These are phyloP conservation scores for Singerocomus rubriflavus DNA, from an alignment of 1,284 basidiomycete species.

Conservation along the genomic window DNA sequence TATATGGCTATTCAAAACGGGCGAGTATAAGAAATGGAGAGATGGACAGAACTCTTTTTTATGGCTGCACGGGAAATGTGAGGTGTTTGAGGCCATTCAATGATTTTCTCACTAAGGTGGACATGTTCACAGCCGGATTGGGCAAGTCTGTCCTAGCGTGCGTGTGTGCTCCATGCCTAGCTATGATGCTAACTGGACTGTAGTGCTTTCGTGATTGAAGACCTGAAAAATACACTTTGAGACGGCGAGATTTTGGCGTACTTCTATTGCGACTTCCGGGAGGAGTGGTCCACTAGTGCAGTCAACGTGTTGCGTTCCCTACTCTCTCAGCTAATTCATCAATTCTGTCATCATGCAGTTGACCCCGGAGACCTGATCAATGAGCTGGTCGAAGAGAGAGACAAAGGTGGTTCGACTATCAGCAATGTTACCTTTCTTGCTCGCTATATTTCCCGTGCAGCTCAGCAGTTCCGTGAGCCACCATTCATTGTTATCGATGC, in stretches of 20 bases:
- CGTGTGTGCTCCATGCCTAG: background rate
- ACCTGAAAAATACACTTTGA: background rate
- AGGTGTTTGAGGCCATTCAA: background rate
- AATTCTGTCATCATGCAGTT: background rate
- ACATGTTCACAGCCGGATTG: background rate
- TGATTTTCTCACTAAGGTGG: background rate
- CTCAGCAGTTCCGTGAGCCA: background rate
- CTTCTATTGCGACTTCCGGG: conserved; percentile 16
- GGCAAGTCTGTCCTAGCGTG: background rate
- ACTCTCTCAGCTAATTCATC: conserved; percentile 5
- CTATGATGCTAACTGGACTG: background rate
- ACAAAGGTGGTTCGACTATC: background rate
- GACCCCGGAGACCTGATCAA: background rate
- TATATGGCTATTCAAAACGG: background rate
- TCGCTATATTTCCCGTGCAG: background rate
- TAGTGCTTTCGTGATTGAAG: background rate
- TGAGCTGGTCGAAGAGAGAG: background rate
- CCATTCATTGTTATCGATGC: conserved; percentile 13
- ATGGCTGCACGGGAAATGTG: conserved; percentile 11
- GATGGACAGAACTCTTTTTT: background rate
- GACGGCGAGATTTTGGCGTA: background rate
- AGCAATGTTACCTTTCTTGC: background rate
- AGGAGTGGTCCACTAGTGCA: conserved; percentile 2
- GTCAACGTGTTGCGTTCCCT: conserved; percentile 11
- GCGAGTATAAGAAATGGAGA: background rate